Evolutionary conservation across 164 flowering plant genomes (phyloP).

Genomic region (Chimonanthus praecox): DNA sequence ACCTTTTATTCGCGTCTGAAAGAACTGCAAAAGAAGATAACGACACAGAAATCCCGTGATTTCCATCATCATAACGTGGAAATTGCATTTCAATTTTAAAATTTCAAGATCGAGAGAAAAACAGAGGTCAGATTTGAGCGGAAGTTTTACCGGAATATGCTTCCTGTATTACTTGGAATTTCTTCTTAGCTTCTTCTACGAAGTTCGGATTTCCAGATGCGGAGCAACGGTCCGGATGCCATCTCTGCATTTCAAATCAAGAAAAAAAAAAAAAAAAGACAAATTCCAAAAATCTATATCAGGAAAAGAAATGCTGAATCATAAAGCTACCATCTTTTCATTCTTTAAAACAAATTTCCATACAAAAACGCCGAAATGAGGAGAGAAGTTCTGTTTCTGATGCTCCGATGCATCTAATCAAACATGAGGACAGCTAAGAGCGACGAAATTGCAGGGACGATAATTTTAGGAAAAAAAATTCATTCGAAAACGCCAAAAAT

Average conservation of each 20-base stretch:
- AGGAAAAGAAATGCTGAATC: neutral
- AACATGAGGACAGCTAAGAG: neutral
- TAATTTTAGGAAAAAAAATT: too few species aligned
- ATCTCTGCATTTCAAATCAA: constrained; percentile 46
- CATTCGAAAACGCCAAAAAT: neutral
- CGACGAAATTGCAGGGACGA: too few species aligned
- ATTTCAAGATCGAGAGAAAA: neutral
- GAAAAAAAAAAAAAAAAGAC: neutral
- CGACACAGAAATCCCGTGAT: constrained; percentile 3
- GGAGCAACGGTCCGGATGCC: constrained; percentile 96
- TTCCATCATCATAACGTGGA: neutral
- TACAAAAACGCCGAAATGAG: neutral
- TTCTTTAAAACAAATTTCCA: neutral
- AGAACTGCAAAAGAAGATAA: constrained; percentile 41
- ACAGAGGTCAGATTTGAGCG: neutral
- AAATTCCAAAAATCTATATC: too few species aligned
- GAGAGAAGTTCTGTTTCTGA: neutral
- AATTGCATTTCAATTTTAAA: neutral
- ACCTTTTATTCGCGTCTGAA: constrained; percentile 74
- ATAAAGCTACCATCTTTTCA: neutral
- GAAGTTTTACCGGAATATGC: constrained; percentile 78
- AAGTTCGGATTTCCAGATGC: constrained; percentile 59
- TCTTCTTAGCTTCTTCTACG: constrained; percentile 83
- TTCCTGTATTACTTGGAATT: constrained; percentile 84
- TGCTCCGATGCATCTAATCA: neutral